Conservation (phyloP, 2,329 filamentous ascomycete genomes). For the Botryotinia narcissicola region DNA sequence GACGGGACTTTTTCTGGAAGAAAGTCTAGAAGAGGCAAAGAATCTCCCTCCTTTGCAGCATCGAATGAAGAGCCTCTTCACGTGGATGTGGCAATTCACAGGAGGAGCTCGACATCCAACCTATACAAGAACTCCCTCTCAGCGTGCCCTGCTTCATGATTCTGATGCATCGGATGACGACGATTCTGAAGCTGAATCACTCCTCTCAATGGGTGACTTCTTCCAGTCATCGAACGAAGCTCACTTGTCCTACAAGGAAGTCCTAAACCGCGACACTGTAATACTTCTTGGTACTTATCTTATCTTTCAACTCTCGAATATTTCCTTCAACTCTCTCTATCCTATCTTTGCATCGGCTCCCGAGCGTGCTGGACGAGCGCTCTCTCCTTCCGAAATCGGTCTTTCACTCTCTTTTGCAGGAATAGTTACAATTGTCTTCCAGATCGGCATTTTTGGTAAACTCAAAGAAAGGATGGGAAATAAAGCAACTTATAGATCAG, state of each 20-base stretch:
- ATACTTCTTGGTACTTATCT: constrained; percentile 82
- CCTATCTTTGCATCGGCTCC: constrained; percentile 83
- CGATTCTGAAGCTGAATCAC: constrained; percentile 38
- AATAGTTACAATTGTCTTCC: constrained; percentile 82
- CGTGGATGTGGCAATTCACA: constrained; percentile 69
- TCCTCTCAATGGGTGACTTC: constrained; percentile 38
- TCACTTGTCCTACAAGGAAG: constrained; percentile 52
- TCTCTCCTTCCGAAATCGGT: constrained; percentile 79
- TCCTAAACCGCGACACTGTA: constrained; percentile 79
- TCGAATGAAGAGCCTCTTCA: constrained; percentile 58
- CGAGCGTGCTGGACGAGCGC: constrained; percentile 71
- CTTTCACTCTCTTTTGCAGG: constrained; percentile 82
- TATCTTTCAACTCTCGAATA: constrained; percentile 90
- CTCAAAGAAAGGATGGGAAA: constrained; percentile 81
- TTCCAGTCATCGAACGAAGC: constrained; percentile 43
- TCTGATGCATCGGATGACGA: constrained; percentile 45
- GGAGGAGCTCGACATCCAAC: constrained; percentile 54
- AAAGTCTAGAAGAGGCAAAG: constrained; percentile 71
- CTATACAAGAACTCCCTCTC: constrained; percentile 48
- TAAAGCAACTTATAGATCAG: constrained; percentile 75
- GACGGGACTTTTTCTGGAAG: constrained; percentile 78
- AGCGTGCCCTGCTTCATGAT: constrained; percentile 38
- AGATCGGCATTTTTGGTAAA: constrained; percentile 78
- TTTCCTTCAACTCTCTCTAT: constrained; percentile 92
- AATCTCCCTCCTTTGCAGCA: constrained; percentile 58